Evolutionary conservation across 768 basidiomycete genomes (phyloP).

Genomic region (Strobilomyces dryophilus): DNA sequence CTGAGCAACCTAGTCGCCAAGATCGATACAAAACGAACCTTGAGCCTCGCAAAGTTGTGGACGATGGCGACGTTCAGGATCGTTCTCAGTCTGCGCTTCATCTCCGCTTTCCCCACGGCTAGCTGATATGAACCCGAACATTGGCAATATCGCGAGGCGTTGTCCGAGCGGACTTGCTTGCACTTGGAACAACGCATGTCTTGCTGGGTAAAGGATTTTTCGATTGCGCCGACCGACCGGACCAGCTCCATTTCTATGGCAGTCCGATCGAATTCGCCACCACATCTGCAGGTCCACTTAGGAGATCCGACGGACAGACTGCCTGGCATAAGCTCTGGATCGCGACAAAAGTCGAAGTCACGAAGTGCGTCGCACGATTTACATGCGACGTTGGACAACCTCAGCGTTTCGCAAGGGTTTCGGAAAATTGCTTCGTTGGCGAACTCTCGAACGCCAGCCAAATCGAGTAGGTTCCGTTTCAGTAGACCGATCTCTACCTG

Average conservation of each 20-base stretch:
- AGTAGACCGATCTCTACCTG: conserved; percentile 84
- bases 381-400: conserved; percentile 84
- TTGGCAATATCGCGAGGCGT: conserved; percentile 76
- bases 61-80: conserved; percentile 79
- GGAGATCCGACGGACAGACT: conserved; percentile 42
- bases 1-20: background rate
- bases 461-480: conserved; percentile 84
- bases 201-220: conserved; percentile 79
- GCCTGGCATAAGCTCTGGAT: conserved; percentile 73
- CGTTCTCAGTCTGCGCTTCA: conserved; percentile 67
- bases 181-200: conserved; percentile 89
- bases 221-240: conserved; percentile 63
- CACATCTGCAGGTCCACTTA: conserved; percentile 74
- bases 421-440: conserved; percentile 79
- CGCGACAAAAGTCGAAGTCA: conserved; percentile 95
- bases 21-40: conserved; percentile 40
- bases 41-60: conserved; percentile 64
- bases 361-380: conserved; percentile 78
- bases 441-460: conserved; percentile 85
- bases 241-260: conserved; percentile 87
- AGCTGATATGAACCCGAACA: conserved; percentile 86
- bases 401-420: conserved; percentile 88
- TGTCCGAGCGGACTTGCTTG: conserved; percentile 86
- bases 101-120: conserved; percentile 68
- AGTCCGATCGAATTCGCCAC: conserved; percentile 82